Evolutionary conservation across 345 rosid species (phyloP).

Genomic region (Populus euphratica): DNA sequence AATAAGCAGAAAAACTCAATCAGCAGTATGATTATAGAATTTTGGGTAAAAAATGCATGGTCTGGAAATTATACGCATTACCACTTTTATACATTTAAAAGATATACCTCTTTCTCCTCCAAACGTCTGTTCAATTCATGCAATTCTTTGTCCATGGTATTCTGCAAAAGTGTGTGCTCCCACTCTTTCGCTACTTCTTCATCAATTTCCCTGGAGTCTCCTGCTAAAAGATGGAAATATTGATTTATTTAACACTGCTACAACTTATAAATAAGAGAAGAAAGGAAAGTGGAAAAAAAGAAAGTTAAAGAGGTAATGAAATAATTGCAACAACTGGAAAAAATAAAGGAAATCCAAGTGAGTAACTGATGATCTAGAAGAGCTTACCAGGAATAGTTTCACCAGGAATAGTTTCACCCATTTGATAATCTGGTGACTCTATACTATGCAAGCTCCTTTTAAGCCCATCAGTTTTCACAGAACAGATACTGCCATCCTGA

Average conservation of each 20-base stretch:
- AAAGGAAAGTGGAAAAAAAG: neutral
- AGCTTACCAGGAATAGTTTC: slow-evolving; percentile 63
- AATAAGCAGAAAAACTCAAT: neutral
- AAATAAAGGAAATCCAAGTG: neutral
- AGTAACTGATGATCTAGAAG: slow-evolving; percentile 1
- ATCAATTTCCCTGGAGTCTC: slow-evolving; percentile 71
- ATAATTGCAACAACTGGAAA: neutral
- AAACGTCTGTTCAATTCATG: slow-evolving; percentile 79
- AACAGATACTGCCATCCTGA: slow-evolving; percentile 71
- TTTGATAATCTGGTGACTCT: slow-evolving; percentile 74
- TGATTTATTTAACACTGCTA: neutral
- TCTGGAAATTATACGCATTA: neutral
- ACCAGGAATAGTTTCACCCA: slow-evolving; percentile 58
- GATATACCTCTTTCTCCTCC: slow-evolving; percentile 92
- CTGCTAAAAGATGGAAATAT: slow-evolving; percentile 32
- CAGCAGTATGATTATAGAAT: neutral
- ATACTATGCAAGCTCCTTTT: slow-evolving; percentile 80
- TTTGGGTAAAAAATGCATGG: neutral
- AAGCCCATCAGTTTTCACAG: slow-evolving; percentile 73
- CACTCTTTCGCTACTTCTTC: slow-evolving; percentile 87
- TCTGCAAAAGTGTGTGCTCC: slow-evolving; percentile 93
- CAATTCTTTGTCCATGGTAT: slow-evolving; percentile 89
- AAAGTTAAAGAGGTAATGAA: neutral
- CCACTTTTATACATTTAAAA: slow-evolving; percentile 9
- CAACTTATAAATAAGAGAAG: neutral